Conservation (phyloP, 2,329 filamentous ascomycete genomes). For the Cercospora sojina region DNA sequence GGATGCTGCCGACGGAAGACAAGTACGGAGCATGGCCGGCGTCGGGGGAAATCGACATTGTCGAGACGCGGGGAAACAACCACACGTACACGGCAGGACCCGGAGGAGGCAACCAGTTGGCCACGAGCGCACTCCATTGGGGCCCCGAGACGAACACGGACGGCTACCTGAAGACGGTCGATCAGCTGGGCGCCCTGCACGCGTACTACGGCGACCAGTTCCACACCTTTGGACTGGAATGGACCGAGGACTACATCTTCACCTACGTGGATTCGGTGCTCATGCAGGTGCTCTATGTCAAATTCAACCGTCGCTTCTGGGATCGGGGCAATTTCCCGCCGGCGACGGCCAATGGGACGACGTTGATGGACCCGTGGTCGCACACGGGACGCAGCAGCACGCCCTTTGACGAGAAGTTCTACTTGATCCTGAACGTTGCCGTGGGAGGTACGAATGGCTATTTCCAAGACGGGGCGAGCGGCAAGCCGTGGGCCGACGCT, state of each 20-base stretch:
- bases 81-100: slow-evolving; percentile 58
- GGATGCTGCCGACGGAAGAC: slow-evolving; percentile 75
- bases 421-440: slow-evolving; percentile 44
- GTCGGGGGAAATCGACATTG: slow-evolving; percentile 81
- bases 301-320: slow-evolving; percentile 43
- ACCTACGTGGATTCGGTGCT: slow-evolving; percentile 81
- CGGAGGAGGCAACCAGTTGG: slow-evolving; percentile 77
- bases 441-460: slow-evolving; percentile 58
- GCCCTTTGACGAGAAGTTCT: slow-evolving; percentile 45
- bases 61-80: slow-evolving; percentile 80
- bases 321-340: slow-evolving; percentile 40
- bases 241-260: slow-evolving; percentile 85
- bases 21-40: slow-evolving; percentile 75
- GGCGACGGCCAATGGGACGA: slow-evolving; percentile 39
- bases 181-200: slow-evolving; percentile 71
- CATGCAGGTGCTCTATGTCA: slow-evolving; percentile 75
- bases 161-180: slow-evolving; percentile 79
- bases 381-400: slow-evolving; percentile 39
- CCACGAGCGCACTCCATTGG: slow-evolving; percentile 79
- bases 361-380: slow-evolving; percentile 41
- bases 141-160: slow-evolving; percentile 71
- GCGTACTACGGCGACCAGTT: slow-evolving; percentile 68
- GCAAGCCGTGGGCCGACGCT: slow-evolving; percentile 77
- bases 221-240: slow-evolving; percentile 80
- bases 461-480: slow-evolving; percentile 70